Evolutionary conservation across 164 flowering plant genomes (phyloP), one percentile per base, ranked within the genome.

Genomic region (Vitis amurensis): DNA sequence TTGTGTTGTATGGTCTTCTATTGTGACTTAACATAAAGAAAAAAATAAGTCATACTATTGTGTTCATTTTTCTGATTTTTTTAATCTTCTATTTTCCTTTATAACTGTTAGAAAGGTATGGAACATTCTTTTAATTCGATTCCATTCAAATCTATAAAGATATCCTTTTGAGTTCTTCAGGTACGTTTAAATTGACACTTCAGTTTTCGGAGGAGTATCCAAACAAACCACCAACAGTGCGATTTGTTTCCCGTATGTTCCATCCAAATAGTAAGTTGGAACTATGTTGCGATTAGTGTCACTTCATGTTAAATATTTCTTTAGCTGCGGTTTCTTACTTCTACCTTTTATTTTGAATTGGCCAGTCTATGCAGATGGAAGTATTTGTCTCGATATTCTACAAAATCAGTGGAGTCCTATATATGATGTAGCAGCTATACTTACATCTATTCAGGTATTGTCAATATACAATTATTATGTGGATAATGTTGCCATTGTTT

Each of bases 221-320:
- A 62, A 87, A 87, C 77, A 87, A 87, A 63, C 89, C 91, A 47
- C 91, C 91, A 16, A 78, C 81, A 7, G 89, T 87, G 52, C 77
- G 87, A 55, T 87, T 87, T 81, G 87, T 84, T 64, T 87, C 91
- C 52, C 77, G 89, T 63, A 85, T 87, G 89, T 87, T 87, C 63
- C 89, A 87, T 74, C 89, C 91, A 19, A 87, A 87, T 49, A 87
- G 91, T 87, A 87, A 82, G 91, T 69, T 67, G 55, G 48, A 63
- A 27, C 10, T 15, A 11, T 55, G 7, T 9, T 65, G 13, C 50
- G 9, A 3, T 16, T 44, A 17, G 37, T 9, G 0, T 17, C 17
- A 50, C 14, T 31, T 52, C 23, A 50, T 30, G 29, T 31, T 7
- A 11, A 44, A 17, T 60, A 16, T 31, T 37, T 1, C 56, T 48